Percentiles rank a stretch among this genome's conserved stretches.
Evolutionary conservation across 163 green algal species (phyloP).

Genomic region (Scenedesmus sp.): DNA sequence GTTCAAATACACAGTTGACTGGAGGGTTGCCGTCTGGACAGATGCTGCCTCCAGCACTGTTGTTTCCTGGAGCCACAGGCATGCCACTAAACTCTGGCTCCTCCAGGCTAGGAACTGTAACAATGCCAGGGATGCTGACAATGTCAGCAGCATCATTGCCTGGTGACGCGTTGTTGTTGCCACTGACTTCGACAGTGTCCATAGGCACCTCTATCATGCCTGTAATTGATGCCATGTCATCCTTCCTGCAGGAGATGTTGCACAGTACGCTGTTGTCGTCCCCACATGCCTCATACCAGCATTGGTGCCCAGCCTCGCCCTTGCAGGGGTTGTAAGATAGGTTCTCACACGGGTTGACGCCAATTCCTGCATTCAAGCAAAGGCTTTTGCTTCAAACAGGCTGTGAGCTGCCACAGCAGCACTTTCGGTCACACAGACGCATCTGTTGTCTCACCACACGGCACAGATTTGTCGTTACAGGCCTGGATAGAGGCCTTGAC

Average conservation of each 20-base stretch:
- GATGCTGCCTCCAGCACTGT: background rate
- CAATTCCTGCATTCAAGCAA: background rate
- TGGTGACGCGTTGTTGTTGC: background rate
- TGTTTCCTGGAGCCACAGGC: background rate
- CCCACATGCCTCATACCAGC: background rate
- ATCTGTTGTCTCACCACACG: background rate
- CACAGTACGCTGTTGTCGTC: background rate
- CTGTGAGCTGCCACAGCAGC: background rate
- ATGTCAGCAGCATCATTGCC: background rate
- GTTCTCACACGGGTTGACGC: background rate
- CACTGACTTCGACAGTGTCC: background rate
- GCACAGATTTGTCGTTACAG: background rate
- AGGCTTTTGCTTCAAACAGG: background rate
- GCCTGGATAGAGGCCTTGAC: background rate
- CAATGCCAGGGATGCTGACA: background rate
- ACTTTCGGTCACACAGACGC: background rate
- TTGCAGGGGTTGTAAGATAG: background rate
- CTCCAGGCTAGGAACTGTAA: background rate
- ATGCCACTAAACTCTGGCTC: background rate
- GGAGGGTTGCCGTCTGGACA: background rate
- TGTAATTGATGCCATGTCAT: background rate
- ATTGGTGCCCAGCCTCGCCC: background rate
- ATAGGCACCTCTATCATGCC: background rate
- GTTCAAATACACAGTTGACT: slow-evolving; percentile 4
- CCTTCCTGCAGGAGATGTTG: slow-evolving; percentile 6